phyloP scores from a whole-genome alignment of 106 monocot genomes.

The Acorus calamus region DNA sequence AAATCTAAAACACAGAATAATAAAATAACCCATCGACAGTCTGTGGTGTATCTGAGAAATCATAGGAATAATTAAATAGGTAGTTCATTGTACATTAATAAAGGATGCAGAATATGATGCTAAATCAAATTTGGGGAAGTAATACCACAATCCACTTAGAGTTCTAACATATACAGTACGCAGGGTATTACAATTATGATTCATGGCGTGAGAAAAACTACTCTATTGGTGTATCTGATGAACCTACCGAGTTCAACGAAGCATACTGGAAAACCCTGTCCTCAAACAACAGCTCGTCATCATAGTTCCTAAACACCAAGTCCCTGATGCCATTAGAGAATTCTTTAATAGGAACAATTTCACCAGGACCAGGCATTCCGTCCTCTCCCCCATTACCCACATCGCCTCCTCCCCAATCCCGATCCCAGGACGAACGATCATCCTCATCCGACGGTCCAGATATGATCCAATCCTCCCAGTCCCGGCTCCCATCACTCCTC shows the following conservation, averaged over 20 bases:
- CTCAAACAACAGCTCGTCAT: slow-evolving; percentile 85
- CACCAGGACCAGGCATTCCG: slow-evolving; percentile 17
- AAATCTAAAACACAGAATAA: too few relatives aligned
- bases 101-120: too few relatives aligned
- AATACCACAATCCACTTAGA: too few relatives aligned
- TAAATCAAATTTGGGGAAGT: too few relatives aligned
- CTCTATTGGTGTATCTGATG: too few relatives aligned
- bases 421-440: slow-evolving; percentile 20
- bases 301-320: slow-evolving; percentile 18
- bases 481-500: slow-evolving; percentile 34
- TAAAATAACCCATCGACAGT: too few relatives aligned
- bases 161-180: too few relatives aligned
- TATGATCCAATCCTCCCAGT: slow-evolving; percentile 91
- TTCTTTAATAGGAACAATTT: slow-evolving; percentile 22
- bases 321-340: slow-evolving; percentile 32
- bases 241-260: slow-evolving; percentile 66
- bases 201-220: too few relatives aligned
- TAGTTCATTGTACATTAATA: too few relatives aligned
- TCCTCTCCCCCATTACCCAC: background rate
- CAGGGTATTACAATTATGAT: too few relatives aligned
- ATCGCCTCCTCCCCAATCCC: slow-evolving; percentile 9
- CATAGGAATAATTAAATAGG: too few relatives aligned
- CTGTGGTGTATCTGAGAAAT: too few relatives aligned
- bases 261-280: slow-evolving; percentile 87
- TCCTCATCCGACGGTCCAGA: slow-evolving; percentile 2